Evolutionary conservation across 164 flowering plant genomes (phyloP).

Genomic region (Pachysandra terminalis): DNA sequence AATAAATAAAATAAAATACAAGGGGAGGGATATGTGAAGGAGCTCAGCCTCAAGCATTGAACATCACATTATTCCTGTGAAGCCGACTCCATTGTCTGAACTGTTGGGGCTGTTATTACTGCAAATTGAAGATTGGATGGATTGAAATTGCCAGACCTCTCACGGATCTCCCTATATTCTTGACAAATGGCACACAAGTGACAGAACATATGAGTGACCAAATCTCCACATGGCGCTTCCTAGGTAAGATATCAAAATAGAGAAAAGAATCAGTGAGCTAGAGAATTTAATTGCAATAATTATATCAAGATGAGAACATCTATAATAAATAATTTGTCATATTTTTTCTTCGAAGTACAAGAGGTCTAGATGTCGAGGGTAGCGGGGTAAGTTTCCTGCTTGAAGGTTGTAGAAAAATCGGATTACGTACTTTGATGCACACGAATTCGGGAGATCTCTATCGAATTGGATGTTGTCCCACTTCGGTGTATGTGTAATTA

Average conservation of each 20-base stretch:
- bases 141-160: slow-evolving; percentile 39
- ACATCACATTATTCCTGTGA: slow-evolving; percentile 6
- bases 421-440: too few relatives aligned
- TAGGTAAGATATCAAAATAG: slow-evolving; percentile 21
- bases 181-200: slow-evolving; percentile 89
- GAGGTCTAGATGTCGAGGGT: too few relatives aligned
- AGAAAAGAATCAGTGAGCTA: neutral
- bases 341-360: too few relatives aligned
- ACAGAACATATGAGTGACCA: slow-evolving; percentile 72
- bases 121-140: slow-evolving; percentile 31
- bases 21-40: neutral
- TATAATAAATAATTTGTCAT: too few relatives aligned
- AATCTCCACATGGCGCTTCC: slow-evolving; percentile 95
- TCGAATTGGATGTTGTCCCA: too few relatives aligned
- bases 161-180: slow-evolving; percentile 85
- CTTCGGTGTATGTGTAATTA: too few relatives aligned
- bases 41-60: neutral
- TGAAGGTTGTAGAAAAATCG: too few relatives aligned
- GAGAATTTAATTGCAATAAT: neutral
- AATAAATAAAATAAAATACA: too few relatives aligned
- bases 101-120: slow-evolving; percentile 56
- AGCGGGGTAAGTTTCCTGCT: too few relatives aligned
- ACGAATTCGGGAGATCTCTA: too few relatives aligned
- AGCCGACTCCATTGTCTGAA: slow-evolving; percentile 42
- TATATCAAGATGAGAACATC: too few relatives aligned